Evolutionary conservation across 1,284 basidiomycete species (phyloP).

Genomic region (Cystobasidium sp.): DNA sequence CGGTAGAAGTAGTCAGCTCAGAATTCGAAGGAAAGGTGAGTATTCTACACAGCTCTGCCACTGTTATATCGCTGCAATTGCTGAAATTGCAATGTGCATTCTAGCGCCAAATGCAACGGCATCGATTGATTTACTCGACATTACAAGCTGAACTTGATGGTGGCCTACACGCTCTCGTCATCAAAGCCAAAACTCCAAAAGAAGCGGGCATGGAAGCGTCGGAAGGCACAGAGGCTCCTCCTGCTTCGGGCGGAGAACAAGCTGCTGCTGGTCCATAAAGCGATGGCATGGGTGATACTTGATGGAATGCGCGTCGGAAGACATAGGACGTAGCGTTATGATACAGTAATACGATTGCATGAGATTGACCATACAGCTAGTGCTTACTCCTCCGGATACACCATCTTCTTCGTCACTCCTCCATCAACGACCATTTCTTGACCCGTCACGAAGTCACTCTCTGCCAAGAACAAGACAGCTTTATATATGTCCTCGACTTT

Average conservation of each 20-base stretch:
- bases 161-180: conserved; percentile 52
- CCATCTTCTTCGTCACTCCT: conserved; percentile 37
- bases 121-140: conserved; percentile 52
- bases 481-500: conserved; percentile 35
- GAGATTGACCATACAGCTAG: too few relatives aligned
- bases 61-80: not conserved
- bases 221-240: conserved; percentile 11
- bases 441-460: conserved; percentile 36
- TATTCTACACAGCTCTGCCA: not conserved
- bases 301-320: not conserved
- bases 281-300: too few relatives aligned
- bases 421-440: conserved; percentile 35
- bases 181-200: conserved; percentile 50
- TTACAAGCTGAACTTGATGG: conserved; percentile 49
- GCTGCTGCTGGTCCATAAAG: conserved; percentile 31
- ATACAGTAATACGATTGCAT: not conserved
- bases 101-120: conserved; percentile 51
- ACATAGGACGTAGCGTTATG: not conserved
- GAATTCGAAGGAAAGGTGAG: conserved; percentile 52
- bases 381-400: conserved; percentile 25
- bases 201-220: conserved; percentile 44
- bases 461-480: conserved; percentile 22
- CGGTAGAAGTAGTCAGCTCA: conserved; percentile 45
- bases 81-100: too few relatives aligned
- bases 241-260: conserved; percentile 21